Base-by-base conservation (phyloP, 495 filamentous ascomycete species). In the Antarctomyces pellizariae region DNA sequence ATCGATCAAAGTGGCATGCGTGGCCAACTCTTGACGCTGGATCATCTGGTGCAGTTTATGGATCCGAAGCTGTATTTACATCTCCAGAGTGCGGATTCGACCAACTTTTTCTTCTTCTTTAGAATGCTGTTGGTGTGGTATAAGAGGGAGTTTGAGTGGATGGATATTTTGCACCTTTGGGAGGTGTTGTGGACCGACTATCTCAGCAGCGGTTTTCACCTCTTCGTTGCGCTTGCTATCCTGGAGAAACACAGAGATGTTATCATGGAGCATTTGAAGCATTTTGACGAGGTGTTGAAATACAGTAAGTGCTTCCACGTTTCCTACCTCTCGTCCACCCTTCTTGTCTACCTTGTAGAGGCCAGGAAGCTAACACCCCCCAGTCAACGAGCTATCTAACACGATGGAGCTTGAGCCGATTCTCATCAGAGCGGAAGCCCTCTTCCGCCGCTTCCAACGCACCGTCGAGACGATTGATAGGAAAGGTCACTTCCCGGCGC, bases 71-170 rank as follows among this genome's bases (percentile, higher is more conserved):
- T 97, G 20, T 95, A 93, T 41, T 52, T 77, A 6, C 86, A 97
- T 42, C 60, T 97, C 0, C 66, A 91, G 42, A 67, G 60, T 5
- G 79, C 83, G 13, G 89, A 95, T 35, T 79, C 70, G 38, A 95
- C 86, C 11, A 95, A 97, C 48, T 97, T 95, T 50, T 97, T 97
- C 49, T 97, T 97, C 57, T 95, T 95, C 58, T 97, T 95, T 62
- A 71, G 86, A 13, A 93, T 93, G 83, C 56, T 97, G 13, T 57
- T 97, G 0, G 86, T 97, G 11, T 95, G 84, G 84, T 97, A 83
- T 49, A 95, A 97, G 52, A 75, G 86, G 3, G 86, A 97, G 49
- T 97, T 95, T 39, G 59, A 65, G 39, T 95, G 80, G 77, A 43
- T 54, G 20, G 78, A 93, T 42, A 64, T 90, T 16, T 53, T 95